Percentiles rank a stretch among this genome's conserved stretches.
These are phyloP conservation scores for Eucalyptus cladocalyx DNA, from an alignment of 345 rosid genomes.

Conservation along the genomic window DNA sequence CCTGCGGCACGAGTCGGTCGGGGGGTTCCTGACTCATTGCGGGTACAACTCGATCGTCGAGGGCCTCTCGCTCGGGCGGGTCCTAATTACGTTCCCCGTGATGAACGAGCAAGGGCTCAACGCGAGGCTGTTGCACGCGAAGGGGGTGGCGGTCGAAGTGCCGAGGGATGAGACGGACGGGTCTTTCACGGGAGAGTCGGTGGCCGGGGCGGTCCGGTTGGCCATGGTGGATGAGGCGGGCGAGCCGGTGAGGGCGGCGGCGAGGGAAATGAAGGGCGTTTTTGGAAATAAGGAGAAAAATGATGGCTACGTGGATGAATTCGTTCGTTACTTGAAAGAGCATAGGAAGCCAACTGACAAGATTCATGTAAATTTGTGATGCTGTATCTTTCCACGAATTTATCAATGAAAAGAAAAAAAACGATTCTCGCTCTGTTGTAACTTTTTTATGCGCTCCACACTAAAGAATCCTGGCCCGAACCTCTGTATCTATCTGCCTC, in stretches of 20 bases:
- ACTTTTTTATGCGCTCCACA: not conserved
- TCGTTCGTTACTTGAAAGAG: not conserved
- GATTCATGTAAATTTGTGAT: not conserved
- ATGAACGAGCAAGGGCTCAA: slow-evolving; percentile 16
- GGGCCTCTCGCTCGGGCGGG: slow-evolving; percentile 2
- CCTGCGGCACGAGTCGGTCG: slow-evolving; percentile 16
- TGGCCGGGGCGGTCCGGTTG: slow-evolving; percentile 2
- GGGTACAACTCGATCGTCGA: slow-evolving; percentile 19
- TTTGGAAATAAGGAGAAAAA: not conserved
- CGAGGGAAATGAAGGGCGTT: slow-evolving; percentile 12
- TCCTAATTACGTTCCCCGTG: not conserved
- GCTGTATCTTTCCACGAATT: not conserved
- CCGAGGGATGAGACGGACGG: slow-evolving; percentile 12
- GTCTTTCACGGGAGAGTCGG: slow-evolving; percentile 7
- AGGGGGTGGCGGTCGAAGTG: slow-evolving; percentile 4
- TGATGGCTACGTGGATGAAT: not conserved
- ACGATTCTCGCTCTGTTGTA: not conserved
- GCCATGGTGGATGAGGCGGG: slow-evolving; percentile 23
- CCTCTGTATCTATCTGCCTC: rapidly evolving
- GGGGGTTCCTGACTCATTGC: slow-evolving; percentile 16
- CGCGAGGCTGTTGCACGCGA: slow-evolving; percentile 7
- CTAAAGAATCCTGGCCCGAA: not conserved
- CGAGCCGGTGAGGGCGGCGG: slow-evolving; percentile 6
- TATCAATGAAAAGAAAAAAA: not conserved
- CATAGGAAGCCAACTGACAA: not conserved